Evolutionary conservation across 306 rosid species (phyloP).

Genomic region (Prunus campanulata): DNA sequence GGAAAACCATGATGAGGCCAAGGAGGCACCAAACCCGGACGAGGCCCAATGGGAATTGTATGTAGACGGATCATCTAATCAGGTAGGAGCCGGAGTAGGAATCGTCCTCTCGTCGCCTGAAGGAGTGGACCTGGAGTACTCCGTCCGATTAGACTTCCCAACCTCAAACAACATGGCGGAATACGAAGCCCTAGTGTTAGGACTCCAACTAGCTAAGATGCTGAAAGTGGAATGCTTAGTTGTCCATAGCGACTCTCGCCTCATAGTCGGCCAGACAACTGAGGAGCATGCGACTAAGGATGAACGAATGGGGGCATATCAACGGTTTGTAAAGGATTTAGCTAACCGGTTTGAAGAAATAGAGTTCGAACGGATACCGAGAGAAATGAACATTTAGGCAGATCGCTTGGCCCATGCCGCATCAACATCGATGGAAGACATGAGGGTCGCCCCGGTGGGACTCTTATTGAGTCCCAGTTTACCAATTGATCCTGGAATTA

Average conservation of each 20-base stretch:
- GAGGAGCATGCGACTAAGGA: not conserved
- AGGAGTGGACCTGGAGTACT: rapidly evolving
- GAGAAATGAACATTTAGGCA: rapidly evolving
- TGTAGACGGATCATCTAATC: not conserved
- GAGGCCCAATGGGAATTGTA: rapidly evolving
- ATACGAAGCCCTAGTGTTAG: no score
- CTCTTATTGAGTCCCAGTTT: rapidly evolving
- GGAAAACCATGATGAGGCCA: no score
- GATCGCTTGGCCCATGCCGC: rapidly evolving
- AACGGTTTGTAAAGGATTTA: rapidly evolving
- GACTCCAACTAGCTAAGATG: no score
- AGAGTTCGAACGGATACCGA: not conserved
- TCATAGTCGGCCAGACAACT: not conserved
- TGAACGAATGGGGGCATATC: not conserved
- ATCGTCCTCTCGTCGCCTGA: not conserved
- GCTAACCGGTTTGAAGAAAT: rapidly evolving
- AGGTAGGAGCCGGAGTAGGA: rapidly evolving
- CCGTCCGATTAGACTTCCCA: no score
- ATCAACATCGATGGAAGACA: rapidly evolving
- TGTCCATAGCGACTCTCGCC: not conserved
- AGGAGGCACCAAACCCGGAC: no score
- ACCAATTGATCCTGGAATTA: not conserved
- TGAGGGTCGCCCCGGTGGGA: rapidly evolving
- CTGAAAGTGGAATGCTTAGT: no score
- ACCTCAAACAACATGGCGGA: no score